Evolutionary conservation across 352 stramenopile species (phyloP).

Genomic region (Discostella stelligera): DNA sequence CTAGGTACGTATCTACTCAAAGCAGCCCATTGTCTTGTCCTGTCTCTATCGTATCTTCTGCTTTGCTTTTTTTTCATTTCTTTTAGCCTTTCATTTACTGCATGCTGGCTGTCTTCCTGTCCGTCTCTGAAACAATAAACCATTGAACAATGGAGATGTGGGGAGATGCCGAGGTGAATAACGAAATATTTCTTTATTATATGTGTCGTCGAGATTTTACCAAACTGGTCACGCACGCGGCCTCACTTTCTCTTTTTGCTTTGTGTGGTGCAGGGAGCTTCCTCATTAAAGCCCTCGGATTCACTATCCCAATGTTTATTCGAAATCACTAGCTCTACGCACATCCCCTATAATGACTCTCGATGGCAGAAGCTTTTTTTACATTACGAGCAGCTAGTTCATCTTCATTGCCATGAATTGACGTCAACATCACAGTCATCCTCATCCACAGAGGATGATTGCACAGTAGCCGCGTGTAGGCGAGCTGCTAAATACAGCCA

Average conservation of each 20-base stretch:
- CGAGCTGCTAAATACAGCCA: conserved; percentile 59
- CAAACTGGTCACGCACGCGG: background rate
- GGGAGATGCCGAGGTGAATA: conserved; percentile 58
- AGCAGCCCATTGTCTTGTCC: too few species aligned
- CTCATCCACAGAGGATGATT: conserved; percentile 13
- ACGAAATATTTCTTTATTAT: background rate
- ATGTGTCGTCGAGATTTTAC: background rate
- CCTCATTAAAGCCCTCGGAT: conserved; percentile 53
- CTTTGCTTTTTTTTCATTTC: too few species aligned
- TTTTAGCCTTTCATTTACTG: too few species aligned
- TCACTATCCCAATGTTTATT: conserved; percentile 56
- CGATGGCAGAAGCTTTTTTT: conserved; percentile 75
- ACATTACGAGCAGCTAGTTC: conserved; percentile 74
- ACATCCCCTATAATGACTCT: conserved; percentile 69
- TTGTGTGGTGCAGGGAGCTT: conserved; percentile 35
- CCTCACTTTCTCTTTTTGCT: background rate
- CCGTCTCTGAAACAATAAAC: background rate
- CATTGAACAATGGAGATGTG: conserved; percentile 40
- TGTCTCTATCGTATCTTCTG: too few species aligned
- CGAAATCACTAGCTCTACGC: conserved; percentile 64
- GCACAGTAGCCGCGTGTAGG: conserved; percentile 51
- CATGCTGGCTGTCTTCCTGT: too few species aligned
- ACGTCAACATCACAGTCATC: background rate
- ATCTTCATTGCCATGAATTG: conserved; percentile 60
- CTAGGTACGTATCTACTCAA: too few species aligned